These are phyloP conservation scores for Phytophthora pistaciae DNA, from an alignment of 352 stramenopile species.

Conservation along the genomic window DNA sequence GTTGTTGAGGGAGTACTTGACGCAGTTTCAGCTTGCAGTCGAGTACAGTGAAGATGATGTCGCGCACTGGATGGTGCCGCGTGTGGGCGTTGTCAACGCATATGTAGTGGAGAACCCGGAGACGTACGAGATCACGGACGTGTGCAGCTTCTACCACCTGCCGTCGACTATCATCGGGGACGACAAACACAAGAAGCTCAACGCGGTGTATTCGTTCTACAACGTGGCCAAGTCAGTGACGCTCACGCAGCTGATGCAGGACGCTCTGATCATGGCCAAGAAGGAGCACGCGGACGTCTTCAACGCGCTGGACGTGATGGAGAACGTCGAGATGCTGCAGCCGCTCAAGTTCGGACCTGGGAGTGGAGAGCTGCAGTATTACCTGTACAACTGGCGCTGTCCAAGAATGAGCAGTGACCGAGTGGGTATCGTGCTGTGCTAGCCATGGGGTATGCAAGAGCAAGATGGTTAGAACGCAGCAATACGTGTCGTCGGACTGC, in stretches of 20 bases:
- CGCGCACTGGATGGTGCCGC: conserved; percentile 97
- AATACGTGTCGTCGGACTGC: not conserved
- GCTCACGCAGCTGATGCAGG: conserved; percentile 73
- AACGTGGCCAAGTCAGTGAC: conserved; percentile 87
- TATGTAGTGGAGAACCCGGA: conserved; percentile 88
- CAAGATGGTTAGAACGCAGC: too few relatives aligned
- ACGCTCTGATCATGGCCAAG: conserved; percentile 69
- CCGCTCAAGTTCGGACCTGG: conserved; percentile 70
- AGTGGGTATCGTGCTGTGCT: conserved; percentile 69
- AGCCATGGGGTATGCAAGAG: not conserved
- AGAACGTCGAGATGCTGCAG: conserved; percentile 67
- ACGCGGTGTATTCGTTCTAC: conserved; percentile 99
- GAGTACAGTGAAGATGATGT: conserved; percentile 94
- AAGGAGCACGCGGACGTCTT: conserved; percentile 67
- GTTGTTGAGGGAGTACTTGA: conserved; percentile 64
- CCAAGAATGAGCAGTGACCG: conserved; percentile 59
- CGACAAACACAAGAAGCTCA: conserved; percentile 95
- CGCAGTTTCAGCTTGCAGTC: conserved; percentile 79
- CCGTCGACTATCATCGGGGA: conserved; percentile 96
- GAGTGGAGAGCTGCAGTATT: conserved; percentile 76
- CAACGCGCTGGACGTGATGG: conserved; percentile 77
- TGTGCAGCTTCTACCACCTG: conserved; percentile 98
- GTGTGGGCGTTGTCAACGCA: conserved; percentile 94
- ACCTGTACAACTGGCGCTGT: conserved; percentile 85
- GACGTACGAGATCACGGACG: conserved; percentile 90